Evolutionary conservation across 2,329 filamentous ascomycete species (phyloP).

Genomic region (Xylariaceae sp.): DNA sequence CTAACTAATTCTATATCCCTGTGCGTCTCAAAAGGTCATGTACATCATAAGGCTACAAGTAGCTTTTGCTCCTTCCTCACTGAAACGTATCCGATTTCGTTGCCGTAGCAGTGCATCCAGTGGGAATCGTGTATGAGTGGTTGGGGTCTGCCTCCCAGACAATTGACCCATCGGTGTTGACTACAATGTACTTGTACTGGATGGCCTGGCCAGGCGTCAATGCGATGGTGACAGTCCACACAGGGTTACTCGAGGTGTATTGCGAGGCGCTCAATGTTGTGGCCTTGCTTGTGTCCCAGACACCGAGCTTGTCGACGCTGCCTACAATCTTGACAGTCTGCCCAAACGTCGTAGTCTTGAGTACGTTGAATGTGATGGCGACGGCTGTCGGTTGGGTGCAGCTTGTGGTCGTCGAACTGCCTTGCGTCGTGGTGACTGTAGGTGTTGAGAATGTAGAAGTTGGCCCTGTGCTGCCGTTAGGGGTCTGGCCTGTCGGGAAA

Average conservation of each 20-base stretch:
- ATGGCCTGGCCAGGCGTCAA: conserved; percentile 63
- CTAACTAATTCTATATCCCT: neutral
- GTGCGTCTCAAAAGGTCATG: neutral
- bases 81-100: conserved; percentile 46
- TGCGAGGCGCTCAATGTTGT: conserved; percentile 62
- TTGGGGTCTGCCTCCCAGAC: conserved; percentile 71
- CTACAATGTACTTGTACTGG: conserved; percentile 73
- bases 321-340: conserved; percentile 72
- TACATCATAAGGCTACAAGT: neutral
- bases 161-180: conserved; percentile 59
- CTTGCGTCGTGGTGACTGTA: conserved; percentile 38
- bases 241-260: conserved; percentile 65
- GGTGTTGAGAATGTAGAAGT: conserved; percentile 35
- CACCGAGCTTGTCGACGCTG: conserved; percentile 63
- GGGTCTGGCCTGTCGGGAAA: conserved; percentile 59
- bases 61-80: conserved; percentile 7
- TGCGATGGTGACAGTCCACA: conserved; percentile 66
- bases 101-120: conserved; percentile 40
- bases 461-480: conserved; percentile 40
- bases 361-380: conserved; percentile 67
- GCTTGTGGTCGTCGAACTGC: conserved; percentile 34
- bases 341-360: conserved; percentile 63
- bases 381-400: conserved; percentile 54
- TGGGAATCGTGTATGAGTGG: conserved; percentile 48
- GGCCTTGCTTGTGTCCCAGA: conserved; percentile 64